phyloP scores from a whole-genome alignment of 2,329 filamentous ascomycete species.

The Verticillium albo-atrum region DNA sequence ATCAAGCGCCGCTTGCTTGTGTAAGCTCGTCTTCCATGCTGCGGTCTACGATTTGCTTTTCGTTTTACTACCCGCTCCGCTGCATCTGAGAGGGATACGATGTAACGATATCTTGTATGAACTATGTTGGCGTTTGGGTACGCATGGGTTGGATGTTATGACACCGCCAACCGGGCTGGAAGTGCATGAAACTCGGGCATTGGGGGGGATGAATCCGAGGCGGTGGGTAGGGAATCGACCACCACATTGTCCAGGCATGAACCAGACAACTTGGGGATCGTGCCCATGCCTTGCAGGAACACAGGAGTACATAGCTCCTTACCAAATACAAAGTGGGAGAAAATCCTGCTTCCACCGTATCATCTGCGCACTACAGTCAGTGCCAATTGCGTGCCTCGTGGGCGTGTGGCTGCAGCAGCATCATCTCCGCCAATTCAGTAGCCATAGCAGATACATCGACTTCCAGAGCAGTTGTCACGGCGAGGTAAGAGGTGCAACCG shows the following conservation, averaged over 20 bases:
- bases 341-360: too few relatives aligned
- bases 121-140: constrained; percentile 3
- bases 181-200: not conserved
- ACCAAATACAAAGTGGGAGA: too few relatives aligned
- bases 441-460: not conserved
- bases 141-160: not conserved
- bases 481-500: not conserved
- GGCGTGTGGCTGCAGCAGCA: too few relatives aligned
- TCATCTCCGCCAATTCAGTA: too few relatives aligned
- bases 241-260: too few relatives aligned
- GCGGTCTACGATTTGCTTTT: not conserved
- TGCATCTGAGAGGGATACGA: not conserved
- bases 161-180: not conserved
- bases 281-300: too few relatives aligned
- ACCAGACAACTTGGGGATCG: too few relatives aligned
- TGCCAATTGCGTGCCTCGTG: too few relatives aligned
- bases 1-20: constrained; percentile 42
- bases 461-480: not conserved
- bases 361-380: too few relatives aligned
- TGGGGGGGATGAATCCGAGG: not conserved
- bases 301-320: too few relatives aligned
- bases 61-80: not conserved
- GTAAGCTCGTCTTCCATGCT: constrained; percentile 16
- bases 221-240: too few relatives aligned
- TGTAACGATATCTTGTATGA: not conserved